A percentile compares a stretch with the other conserved stretches of the same genome.
Conservation (phyloP, 495 filamentous ascomycete species). For the Talaromyces proteolyticus region DNA sequence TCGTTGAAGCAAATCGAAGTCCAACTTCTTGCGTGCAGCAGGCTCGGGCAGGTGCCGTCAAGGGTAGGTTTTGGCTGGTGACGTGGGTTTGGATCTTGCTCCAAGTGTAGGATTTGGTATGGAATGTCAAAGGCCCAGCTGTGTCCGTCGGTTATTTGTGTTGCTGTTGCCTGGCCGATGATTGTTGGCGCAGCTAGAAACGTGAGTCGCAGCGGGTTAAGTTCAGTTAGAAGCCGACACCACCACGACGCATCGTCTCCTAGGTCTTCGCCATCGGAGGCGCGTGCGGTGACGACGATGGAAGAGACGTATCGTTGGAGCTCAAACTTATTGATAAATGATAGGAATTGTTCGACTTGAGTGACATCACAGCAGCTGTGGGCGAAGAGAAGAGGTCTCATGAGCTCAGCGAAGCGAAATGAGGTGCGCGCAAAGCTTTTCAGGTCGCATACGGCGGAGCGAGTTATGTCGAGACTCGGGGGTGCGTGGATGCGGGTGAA, state of each 20-base stretch:
- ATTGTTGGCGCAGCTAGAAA: conserved; percentile 29
- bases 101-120: conserved; percentile 25
- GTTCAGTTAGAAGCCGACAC: conserved; percentile 18
- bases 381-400: conserved; percentile 27
- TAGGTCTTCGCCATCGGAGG: conserved; percentile 9
- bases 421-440: conserved; percentile 29
- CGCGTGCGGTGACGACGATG: conserved; percentile 18
- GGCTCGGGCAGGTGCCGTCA: conserved; percentile 10
- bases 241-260: conserved; percentile 17
- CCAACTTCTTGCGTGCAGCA: conserved; percentile 24
- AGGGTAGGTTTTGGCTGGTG: conserved; percentile 6
- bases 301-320: conserved; percentile 26
- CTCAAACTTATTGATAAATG: conserved; percentile 17
- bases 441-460: conserved; percentile 15
- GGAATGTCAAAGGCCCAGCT: conserved; percentile 36
- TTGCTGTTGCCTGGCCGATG: conserved; percentile 23
- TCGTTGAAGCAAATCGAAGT: conserved; percentile 33
- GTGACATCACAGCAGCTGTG: conserved; percentile 23
- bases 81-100: conserved; percentile 7
- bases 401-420: conserved; percentile 17
- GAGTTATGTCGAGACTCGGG: conserved; percentile 17
- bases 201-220: conserved; percentile 25
- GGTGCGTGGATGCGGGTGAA: conserved; percentile 14
- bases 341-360: conserved; percentile 21
- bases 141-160: conserved; percentile 22